Base-by-base conservation (phyloP, 2,329 filamentous ascomycete species). In the Zymoseptoria passerinii region DNA sequence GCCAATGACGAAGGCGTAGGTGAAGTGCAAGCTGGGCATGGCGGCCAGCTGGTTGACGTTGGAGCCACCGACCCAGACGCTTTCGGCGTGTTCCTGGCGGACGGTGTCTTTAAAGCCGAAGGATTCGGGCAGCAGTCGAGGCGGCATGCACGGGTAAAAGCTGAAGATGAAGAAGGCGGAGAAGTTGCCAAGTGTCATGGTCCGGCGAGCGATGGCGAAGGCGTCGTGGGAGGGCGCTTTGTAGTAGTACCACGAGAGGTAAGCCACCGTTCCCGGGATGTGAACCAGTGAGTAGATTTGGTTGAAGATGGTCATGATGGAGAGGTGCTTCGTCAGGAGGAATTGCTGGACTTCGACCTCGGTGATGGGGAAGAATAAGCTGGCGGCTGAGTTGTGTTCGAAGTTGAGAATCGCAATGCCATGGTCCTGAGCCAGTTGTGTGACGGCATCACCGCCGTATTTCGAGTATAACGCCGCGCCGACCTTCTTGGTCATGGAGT, bases 211-310 rank as follows among this genome's bases (percentile, higher is more conserved):
- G 44, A 71, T 66, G 48, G 76, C 71, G 61, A 77, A 78, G 19
- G 73, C 75, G 28, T 73, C 67, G 67, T 78, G 76, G 1, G 74
- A 78, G 3, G 79, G 79, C 3, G 83, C 81, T 49, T 79, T 77
- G 68, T 81, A 82, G 71, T 85, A 86, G 70, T 83, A 85, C 79
- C 81, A 86, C 50, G 80, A 82, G 55, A 85, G 81, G 69, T 72
- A 83, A 80, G 80, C 80, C 54, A 84, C 81, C 44, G 81, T 83
- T 18, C 81, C 82, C 2, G 82, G 82, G 56, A 84, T 84, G 64
- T 84, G 82, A 35, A 84, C 81, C 10, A 84, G 68, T 1, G 82
- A 81, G 70, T 84, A 84, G 27, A 78, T 78, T 61, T 80, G 81
- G 70, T 84, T 84, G 65, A 84, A 70, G 5, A 82, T 71, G 0